Percentiles rank a stretch among this genome's conserved stretches.
Conservation (phyloP, 257 asterid genomes). For the Nicotiana tomentosiformis region DNA sequence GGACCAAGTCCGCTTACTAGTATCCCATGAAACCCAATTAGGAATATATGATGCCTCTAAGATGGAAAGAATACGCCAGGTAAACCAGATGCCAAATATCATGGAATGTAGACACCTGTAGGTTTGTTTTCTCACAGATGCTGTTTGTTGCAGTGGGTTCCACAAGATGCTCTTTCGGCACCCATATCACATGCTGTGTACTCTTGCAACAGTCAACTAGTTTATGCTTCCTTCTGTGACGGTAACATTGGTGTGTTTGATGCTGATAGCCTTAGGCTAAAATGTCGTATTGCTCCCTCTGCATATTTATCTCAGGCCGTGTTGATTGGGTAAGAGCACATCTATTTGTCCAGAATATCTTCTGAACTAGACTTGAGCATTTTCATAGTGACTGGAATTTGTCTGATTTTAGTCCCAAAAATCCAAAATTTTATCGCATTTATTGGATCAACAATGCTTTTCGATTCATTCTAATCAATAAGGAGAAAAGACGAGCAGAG, state of each 20-base stretch:
- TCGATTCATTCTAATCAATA: too few species aligned
- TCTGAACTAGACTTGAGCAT: too few species aligned
- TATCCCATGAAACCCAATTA: constrained; percentile 84
- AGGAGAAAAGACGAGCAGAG: too few species aligned
- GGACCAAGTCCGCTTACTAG: constrained; percentile 78
- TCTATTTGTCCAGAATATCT: too few species aligned
- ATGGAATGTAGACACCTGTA: not conserved
- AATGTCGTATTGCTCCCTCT: constrained; percentile 80
- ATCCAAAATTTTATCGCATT: too few species aligned
- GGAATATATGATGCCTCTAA: constrained; percentile 85
- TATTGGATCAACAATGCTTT: too few species aligned
- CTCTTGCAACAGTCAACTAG: constrained; percentile 90
- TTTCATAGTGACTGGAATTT: too few species aligned
- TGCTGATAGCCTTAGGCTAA: constrained; percentile 74
- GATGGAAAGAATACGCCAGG: constrained; percentile 93
- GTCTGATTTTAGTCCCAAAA: too few species aligned
- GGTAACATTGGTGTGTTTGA: constrained; percentile 86
- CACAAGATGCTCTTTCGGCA: constrained; percentile 84
- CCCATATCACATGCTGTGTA: constrained; percentile 84
- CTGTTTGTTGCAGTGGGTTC: constrained; percentile 64
- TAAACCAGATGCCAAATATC: constrained; percentile 12
- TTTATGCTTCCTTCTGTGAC: constrained; percentile 79
- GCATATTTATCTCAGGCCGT: constrained; percentile 65
- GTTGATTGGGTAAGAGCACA: constrained; percentile 57
- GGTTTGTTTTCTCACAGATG: constrained; percentile 11